Evolutionary conservation across 225 moss, liverwort and hornwort genomes (phyloP), one percentile per base, ranked within the genome.

Genomic region (Bryum argenteum): DNA sequence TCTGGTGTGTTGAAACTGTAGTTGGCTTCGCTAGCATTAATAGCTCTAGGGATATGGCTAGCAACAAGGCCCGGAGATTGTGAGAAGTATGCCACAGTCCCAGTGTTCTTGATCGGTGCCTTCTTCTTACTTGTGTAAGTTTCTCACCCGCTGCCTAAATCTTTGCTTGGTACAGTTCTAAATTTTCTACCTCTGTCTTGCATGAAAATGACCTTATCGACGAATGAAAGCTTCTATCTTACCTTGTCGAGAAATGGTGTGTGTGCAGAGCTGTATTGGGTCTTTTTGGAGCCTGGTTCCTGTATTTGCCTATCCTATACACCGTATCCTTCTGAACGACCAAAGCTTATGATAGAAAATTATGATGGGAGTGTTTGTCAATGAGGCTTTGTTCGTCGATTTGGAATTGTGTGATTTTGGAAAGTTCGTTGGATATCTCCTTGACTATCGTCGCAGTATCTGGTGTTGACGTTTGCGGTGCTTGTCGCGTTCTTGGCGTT

Each of bases 1-100:
- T 18, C 6, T 61, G 16, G 12, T 58, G 10, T 71, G 8, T 24
- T 60, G 20, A 48, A 43, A 53, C 44, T 83, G 65, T 75, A 86
- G 86, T 61, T 80, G 80, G 72, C 70, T 24, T 62, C 80, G 9
- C 65, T 86, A 61, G 80, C 80, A 9, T 61, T 86, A 6, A 69
- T 86, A 41, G 17, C 61, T 39, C 71, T 83, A 15, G 86, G 86
- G 23, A 78, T 86, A 40, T 86, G 86, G 83, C 78, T 86, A 2
- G 86, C 86, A 48, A 83, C 86, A 23, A 78, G 86, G 23, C 86
- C 86, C 3, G 86, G 83, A 10, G 72, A 83, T 48, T 86, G 83
- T 22, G 83, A 83, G 75, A 83, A 83, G 65, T 69, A 86, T 53
- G 80, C 80, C 33, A 83, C 77, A n/a, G 58, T 83, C 3, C 86